Evolutionary conservation across 352 stramenopile genomes (phyloP), one percentile per base, ranked within the genome.

Genomic region (Phytophthora lateralis): DNA sequence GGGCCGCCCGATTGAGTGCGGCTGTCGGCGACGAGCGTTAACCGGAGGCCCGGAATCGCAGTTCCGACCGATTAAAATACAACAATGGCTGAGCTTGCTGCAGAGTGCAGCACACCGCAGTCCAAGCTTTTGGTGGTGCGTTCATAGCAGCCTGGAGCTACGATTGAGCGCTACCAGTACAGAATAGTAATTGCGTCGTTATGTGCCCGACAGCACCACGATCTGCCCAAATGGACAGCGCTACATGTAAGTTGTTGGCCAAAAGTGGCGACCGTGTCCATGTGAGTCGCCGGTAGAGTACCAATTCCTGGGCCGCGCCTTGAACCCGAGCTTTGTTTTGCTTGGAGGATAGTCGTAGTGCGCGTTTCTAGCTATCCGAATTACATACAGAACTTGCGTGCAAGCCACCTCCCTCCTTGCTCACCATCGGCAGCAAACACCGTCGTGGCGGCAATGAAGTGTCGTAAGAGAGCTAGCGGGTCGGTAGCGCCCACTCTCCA

Each of bases 331-430:
- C 6, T 39, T 27, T 21, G 24, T 15, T 41, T 62, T 71, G 39
- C 30, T 32, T 49, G 35, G 44, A 63, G 63, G 63, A 66, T 71
- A 67, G 56, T 45, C 63, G 32, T 55, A 39, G 57, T 42, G 63
- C 57, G 63, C 47, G 57, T 71, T 71, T 71, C 57, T 71, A 71
- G 63, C 32, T 67, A 45, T 53, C 57, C 17, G 27, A 71, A 52
- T 68, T 68, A 71, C 63, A 68, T 71, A 67, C 57, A 71, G 58
- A 60, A 20, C 60, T 39, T 63, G 50, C 42, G 50, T 60, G 24
- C 24, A 60, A 60, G 27, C 39, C 10, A 15, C 21, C 60, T 67
- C 42, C 53, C 53, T 53, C 43, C 14, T 48, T 34, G 21, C 54
- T 35, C 44, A 38, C 44, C 50, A 55, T 54, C 59, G 48, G n/a